phyloP scores from a whole-genome alignment of 768 basidiomycete genomes.

The Pleurotus salmoneostramineus region DNA sequence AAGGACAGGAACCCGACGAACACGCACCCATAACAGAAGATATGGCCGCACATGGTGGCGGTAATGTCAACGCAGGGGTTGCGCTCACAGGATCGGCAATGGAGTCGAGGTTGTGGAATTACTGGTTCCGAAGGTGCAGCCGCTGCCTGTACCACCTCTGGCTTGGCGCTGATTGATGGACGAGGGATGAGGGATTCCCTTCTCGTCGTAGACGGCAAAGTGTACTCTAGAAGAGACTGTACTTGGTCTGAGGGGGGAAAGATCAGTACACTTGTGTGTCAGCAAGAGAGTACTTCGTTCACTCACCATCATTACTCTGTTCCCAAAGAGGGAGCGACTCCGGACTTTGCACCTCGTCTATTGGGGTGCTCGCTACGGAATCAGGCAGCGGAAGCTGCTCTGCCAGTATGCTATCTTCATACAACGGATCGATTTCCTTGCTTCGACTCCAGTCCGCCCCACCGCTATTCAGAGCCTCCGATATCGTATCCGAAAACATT shows the following conservation, averaged over 20 bases:
- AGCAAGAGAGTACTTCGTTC: not conserved
- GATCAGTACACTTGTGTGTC: not conserved
- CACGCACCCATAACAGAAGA: constrained; percentile 55
- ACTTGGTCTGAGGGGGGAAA: not conserved
- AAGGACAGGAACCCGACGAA: not conserved
- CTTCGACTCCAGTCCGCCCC: not conserved
- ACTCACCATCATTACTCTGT: not conserved
- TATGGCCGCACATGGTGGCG: constrained; percentile 59
- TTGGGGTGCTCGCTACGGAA: not conserved
- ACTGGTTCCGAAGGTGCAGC: not conserved
- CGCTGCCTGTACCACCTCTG: not conserved
- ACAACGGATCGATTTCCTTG: not conserved
- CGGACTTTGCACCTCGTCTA: not conserved
- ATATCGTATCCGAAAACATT: not conserved
- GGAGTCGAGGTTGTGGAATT: constrained; percentile 22
- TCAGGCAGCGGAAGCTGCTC: constrained; percentile 3
- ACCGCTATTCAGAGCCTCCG: not conserved
- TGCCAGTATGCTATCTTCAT: constrained; percentile 1
- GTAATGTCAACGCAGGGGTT: constrained; percentile 51
- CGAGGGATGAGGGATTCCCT: not conserved
- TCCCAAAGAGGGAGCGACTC: not conserved
- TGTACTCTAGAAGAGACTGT: not conserved
- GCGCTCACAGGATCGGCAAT: constrained; percentile 46
- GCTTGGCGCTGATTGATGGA: not conserved
- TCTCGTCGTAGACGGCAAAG: not conserved